Conservation (phyloP, 768 basidiomycete genomes). For the Kwoniella shandongensis region DNA sequence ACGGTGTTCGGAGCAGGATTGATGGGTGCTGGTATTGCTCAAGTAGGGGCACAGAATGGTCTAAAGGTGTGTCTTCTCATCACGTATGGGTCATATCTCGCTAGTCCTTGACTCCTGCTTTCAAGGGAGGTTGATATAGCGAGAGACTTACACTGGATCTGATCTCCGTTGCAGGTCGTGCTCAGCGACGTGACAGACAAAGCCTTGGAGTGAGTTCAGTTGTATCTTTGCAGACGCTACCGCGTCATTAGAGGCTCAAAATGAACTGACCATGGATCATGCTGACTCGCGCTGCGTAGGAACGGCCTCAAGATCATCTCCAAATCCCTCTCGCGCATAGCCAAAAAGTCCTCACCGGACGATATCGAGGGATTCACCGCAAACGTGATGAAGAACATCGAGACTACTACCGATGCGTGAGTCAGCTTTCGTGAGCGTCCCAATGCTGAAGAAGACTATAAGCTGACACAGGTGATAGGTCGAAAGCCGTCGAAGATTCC, state of each 20-base stretch:
- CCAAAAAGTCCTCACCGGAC: slow-evolving; percentile 51
- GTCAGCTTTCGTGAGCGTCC: too few relatives aligned
- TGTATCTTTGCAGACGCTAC: background rate
- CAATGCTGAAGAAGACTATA: too few relatives aligned
- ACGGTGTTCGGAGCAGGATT: slow-evolving; percentile 57
- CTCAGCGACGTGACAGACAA: slow-evolving; percentile 54
- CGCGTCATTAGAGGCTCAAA: background rate
- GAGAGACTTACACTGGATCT: slow-evolving; percentile 11
- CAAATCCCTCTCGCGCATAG: slow-evolving; percentile 55
- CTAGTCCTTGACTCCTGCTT: background rate
- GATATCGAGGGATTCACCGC: slow-evolving; percentile 44
- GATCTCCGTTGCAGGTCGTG: slow-evolving; percentile 52
- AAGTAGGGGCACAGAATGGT: slow-evolving; percentile 56
- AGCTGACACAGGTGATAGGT: slow-evolving; percentile 24
- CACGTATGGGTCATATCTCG: too few relatives aligned
- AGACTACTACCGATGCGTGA: slow-evolving; percentile 54
- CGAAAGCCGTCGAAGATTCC: slow-evolving; percentile 48
- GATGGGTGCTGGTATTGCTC: slow-evolving; percentile 57
- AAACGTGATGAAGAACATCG: slow-evolving; percentile 50
- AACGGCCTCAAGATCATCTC: slow-evolving; percentile 55
- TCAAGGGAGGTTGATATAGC: background rate
- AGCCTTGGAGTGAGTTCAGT: slow-evolving; percentile 42
- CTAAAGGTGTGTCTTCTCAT: slow-evolving; percentile 49
- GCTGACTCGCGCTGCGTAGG: slow-evolving; percentile 22
- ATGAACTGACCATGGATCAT: background rate